A percentile compares a stretch with the other conserved stretches of the same genome.
Conservation (phyloP, 108 stramenopile genomes). For the Skeletonema tropicum region DNA sequence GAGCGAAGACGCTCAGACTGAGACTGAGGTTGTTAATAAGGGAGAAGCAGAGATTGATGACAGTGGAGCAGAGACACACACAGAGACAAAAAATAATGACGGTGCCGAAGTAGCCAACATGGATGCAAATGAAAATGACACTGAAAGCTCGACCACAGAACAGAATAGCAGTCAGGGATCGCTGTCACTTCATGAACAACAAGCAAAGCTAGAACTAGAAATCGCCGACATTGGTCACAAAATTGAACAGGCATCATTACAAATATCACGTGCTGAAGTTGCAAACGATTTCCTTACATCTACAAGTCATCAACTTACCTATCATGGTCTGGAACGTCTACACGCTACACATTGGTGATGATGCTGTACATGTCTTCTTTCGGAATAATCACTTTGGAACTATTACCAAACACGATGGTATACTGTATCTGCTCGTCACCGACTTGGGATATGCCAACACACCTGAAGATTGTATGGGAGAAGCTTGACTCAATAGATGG, state of each 20-base stretch:
- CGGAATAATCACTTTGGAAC: conserved; percentile 98
- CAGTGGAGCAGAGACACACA: not conserved
- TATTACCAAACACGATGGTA: conserved; percentile 82
- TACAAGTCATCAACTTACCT: conserved; percentile 87
- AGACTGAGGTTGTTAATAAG: not conserved
- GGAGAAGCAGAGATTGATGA: not conserved
- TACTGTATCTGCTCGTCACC: conserved; percentile 89
- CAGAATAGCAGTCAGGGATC: not conserved
- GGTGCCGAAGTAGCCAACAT: not conserved
- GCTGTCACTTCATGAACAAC: not conserved
- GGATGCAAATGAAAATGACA: not conserved
- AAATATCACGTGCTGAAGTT: conserved; percentile 58
- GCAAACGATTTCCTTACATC: conserved; percentile 70
- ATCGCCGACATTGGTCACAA: conserved; percentile 15
- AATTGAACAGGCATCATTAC: conserved; percentile 33
- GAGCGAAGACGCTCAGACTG: not conserved
- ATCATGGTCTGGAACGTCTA: conserved; percentile 77
- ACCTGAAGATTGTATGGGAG: conserved; percentile 89
- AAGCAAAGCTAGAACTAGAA: conserved; percentile 13
- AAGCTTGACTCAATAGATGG: conserved; percentile 88
- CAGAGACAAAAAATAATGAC: not conserved
- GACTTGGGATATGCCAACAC: conserved; percentile 91
- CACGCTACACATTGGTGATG: conserved; percentile 76
- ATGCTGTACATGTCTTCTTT: conserved; percentile 89
- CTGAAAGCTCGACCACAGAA: not conserved